Percentiles rank a stretch among this genome's conserved stretches.
phyloP scores from a whole-genome alignment of 805 yeast species.

The Kuraishia piskuri region DNA sequence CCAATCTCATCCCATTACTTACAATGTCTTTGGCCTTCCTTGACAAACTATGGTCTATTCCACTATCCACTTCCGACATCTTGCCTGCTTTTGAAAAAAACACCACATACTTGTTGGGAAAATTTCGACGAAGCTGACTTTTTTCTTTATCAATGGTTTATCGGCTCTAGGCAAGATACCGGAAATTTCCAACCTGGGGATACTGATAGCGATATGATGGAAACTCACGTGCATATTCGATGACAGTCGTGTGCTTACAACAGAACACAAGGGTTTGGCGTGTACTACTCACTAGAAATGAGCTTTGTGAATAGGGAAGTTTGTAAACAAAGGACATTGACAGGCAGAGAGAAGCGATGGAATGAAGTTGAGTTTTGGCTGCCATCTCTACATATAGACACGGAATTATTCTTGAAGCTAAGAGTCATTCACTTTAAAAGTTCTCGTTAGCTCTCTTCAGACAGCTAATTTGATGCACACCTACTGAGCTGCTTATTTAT shows the following conservation, averaged over 20 bases:
- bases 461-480: background rate
- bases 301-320: background rate
- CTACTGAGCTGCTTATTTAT: background rate
- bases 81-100: background rate
- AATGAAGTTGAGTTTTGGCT: background rate
- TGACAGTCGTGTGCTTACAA: background rate
- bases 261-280: background rate
- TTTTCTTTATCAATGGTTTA: background rate
- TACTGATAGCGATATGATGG: background rate
- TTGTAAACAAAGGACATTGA: background rate
- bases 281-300: background rate
- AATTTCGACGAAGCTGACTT: too few species aligned
- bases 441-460: too few species aligned
- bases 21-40: slow-evolving; percentile 45
- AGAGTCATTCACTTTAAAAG: too few species aligned
- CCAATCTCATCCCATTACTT: slow-evolving; percentile 7
- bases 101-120: background rate
- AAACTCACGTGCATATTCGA: background rate
- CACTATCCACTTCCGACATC: slow-evolving; percentile 1
- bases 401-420: too few species aligned
- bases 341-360: background rate
- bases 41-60: slow-evolving; percentile 24
- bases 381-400: background rate
- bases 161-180: background rate
- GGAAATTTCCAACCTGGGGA: background rate